Evolutionary conservation across 1,284 basidiomycete species (phyloP).

Genomic region (Kalmanozyma brasiliensis): DNA sequence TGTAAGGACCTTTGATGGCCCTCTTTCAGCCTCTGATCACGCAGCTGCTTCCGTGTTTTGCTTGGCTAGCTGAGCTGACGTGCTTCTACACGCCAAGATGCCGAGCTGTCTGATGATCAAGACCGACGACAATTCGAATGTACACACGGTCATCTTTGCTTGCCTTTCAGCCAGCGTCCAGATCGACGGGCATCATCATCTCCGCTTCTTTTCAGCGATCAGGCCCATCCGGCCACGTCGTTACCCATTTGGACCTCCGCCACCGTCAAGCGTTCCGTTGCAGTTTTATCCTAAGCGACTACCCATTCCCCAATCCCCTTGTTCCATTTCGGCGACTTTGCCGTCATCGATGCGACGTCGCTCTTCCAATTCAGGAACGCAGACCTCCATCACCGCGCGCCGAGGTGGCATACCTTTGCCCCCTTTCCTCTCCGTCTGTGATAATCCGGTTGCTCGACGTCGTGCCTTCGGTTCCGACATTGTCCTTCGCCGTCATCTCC

Average conservation of each 20-base stretch:
- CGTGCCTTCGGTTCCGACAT: not conserved
- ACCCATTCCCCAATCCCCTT: not conserved
- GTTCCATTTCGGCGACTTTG: slow-evolving; percentile 8
- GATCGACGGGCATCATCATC: slow-evolving; percentile 1
- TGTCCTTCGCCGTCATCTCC: slow-evolving; percentile 3
- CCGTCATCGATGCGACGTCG: not conserved
- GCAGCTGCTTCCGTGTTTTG: too few relatives aligned
- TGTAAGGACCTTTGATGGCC: too few relatives aligned
- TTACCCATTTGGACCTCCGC: slow-evolving; percentile 10
- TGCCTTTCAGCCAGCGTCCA: slow-evolving; percentile 6
- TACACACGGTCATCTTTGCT: not conserved
- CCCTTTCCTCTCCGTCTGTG: not conserved
- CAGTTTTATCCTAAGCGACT: slow-evolving; percentile 24
- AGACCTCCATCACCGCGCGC: not conserved
- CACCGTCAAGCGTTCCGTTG: slow-evolving; percentile 17
- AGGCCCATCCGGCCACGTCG: too few relatives aligned
- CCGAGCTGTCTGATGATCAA: not conserved
- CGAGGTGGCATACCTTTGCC: not conserved
- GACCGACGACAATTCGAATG: not conserved
- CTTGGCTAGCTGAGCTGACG: too few relatives aligned
- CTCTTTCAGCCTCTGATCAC: too few relatives aligned
- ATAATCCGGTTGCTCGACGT: slow-evolving; percentile 3
- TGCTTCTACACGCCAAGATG: not conserved
- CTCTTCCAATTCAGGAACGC: not conserved
- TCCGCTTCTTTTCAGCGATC: too few relatives aligned